Base-by-base conservation (phyloP, 2,329 filamentous ascomycete species). In the Verticillium isaacii region DNA sequence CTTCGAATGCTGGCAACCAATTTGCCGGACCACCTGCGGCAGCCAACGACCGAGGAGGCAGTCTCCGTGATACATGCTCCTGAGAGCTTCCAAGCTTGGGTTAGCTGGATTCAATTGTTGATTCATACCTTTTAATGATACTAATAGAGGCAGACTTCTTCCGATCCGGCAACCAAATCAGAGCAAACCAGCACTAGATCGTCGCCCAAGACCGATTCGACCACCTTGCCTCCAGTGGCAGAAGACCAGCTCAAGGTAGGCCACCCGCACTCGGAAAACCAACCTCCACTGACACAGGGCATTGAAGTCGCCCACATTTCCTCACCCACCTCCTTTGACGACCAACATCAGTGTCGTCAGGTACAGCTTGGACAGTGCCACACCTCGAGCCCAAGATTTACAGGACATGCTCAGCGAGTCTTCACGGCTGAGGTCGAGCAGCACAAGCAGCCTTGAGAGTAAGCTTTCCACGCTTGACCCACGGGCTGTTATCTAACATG, bases 21-120 rank as follows among this genome's bases (percentile, higher is more conserved):
- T 64, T 69, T 89, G 11, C 76, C 85, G 2, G 84, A 86, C 52
- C 78, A 81, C 63, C 69, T 89, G 73, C 78, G 87, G 71, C 81
- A 82, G 59, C 77, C 78, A 60, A 83, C 84, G 29, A 88, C 87
- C 64, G 92, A 96, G 66, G 92, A 93, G 67, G 89, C 92, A 29
- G 84, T 92, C 60, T 97, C 93, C 1, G 93, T 96, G 60, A 97
- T 97, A 67, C 93, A 97, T 80, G 92, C 91, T 17, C 93, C 93
- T 0, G 83, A 92, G 66, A 91, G 89, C 64, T 97, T 95, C 74
- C 84, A 86, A 61, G 85, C 85, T 68, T 96, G 95, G 85, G 91
- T 95, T 74, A 71, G 85, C 72, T 52, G 56, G 17, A 52, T 52
- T n/a, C 45, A 23, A 11, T 12, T 19, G 45, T 23, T 5, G 23